Evolutionary conservation across 2,329 filamentous ascomycete species (phyloP).

Genomic region (Cercospora sojina): DNA sequence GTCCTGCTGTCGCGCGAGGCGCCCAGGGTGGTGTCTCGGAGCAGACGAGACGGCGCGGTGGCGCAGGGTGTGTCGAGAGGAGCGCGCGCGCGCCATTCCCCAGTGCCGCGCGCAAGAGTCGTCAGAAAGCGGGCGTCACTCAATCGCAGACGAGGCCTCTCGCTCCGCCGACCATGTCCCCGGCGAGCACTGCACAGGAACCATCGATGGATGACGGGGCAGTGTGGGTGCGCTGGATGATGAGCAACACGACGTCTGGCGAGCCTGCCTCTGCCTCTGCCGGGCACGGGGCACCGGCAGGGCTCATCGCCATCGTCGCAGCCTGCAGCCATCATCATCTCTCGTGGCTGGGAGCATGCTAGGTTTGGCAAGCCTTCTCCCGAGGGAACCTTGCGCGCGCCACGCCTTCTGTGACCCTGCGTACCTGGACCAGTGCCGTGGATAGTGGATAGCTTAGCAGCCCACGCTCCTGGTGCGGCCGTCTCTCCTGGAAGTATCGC

Average conservation of each 20-base stretch:
- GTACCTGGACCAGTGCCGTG: conserved; percentile 20
- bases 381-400: conserved; percentile 4
- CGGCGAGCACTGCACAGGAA: no score
- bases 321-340: neutral
- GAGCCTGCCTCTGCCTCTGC: neutral
- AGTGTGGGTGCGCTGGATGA: neutral
- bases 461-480: conserved; percentile 5
- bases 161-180: neutral
- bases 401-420: neutral
- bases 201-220: no score
- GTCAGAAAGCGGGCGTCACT: conserved; percentile 13
- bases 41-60: neutral
- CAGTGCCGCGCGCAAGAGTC: conserved; percentile 7
- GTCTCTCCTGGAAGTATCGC: neutral
- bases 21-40: neutral
- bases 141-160: neutral
- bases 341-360: conserved; percentile 8
- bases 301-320: neutral
- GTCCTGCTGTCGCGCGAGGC: neutral
- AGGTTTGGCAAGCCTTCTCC: neutral
- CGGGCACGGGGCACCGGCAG: neutral
- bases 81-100: neutral
- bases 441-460: conserved; percentile 1
- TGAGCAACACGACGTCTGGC: neutral
- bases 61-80: neutral